Evolutionary conservation across 2,329 filamentous ascomycete genomes (phyloP).

Genomic region (Talaromyces marneffei): DNA sequence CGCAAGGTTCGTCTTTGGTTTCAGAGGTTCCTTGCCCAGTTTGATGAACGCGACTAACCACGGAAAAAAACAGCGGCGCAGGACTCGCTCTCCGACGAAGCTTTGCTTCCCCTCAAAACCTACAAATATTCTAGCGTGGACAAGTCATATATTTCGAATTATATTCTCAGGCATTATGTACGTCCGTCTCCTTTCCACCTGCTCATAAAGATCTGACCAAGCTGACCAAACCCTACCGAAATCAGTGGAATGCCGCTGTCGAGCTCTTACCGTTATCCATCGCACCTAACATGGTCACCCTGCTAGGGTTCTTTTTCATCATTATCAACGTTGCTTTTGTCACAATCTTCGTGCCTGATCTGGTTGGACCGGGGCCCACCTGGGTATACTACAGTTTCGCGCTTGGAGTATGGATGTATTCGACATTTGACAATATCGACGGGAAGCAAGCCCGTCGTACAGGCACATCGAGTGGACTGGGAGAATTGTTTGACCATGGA

Average conservation of each 20-base stretch:
- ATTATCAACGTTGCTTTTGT: constrained; percentile 72
- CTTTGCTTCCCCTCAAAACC: constrained; percentile 79
- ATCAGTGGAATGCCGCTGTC: constrained; percentile 92
- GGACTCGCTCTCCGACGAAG: constrained; percentile 75
- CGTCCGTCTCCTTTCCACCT: constrained; percentile 26
- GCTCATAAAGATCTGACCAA: neutral
- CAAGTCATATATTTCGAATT: constrained; percentile 87
- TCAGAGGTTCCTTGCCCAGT: neutral
- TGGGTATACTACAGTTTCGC: constrained; percentile 98
- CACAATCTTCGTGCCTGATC: constrained; percentile 77
- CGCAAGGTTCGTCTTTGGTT: constrained; percentile 28
- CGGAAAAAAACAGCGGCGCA: constrained; percentile 29
- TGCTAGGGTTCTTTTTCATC: constrained; percentile 92
- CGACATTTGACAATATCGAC: constrained; percentile 98
- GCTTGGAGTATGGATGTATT: constrained; percentile 95
- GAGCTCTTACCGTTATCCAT: constrained; percentile 91
- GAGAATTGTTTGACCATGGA: constrained; percentile 96
- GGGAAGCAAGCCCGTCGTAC: constrained; percentile 95
- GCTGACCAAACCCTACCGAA: neutral
- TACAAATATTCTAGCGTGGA: constrained; percentile 99
- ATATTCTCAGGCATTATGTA: constrained; percentile 94
- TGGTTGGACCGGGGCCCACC: constrained; percentile 78
- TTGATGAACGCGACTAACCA: neutral
- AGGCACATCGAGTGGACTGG: constrained; percentile 87
- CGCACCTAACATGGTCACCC: constrained; percentile 94